Evolutionary conservation across 2,329 filamentous ascomycete genomes (phyloP).

Genomic region (Blastomyces gilchristii): DNA sequence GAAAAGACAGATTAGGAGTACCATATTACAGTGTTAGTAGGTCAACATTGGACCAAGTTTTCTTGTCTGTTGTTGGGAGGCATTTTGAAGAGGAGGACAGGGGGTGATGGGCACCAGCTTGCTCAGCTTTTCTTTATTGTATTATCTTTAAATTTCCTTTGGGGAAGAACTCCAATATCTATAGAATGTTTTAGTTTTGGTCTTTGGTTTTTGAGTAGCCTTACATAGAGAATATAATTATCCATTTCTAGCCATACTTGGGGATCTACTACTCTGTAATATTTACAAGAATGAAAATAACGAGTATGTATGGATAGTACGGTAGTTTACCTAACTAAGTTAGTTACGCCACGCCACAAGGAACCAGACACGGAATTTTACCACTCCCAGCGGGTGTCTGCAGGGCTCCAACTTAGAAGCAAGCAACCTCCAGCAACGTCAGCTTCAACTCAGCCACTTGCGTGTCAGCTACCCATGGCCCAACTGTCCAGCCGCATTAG

Average conservation of each 20-base stretch:
- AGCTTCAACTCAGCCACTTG: not conserved
- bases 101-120: not conserved
- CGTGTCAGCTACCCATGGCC: not conserved
- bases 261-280: no score
- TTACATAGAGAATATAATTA: no score
- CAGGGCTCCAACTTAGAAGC: no score
- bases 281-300: not conserved
- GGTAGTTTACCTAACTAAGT: not conserved
- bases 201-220: no score
- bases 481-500: not conserved
- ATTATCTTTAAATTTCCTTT: not conserved
- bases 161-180: not conserved
- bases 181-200: not conserved
- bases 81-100: constrained; percentile 58
- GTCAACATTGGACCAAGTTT: constrained; percentile 84
- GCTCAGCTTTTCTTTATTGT: not conserved
- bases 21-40: constrained; percentile 81
- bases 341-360: not conserved
- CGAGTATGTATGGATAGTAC: no score
- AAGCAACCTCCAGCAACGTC: not conserved
- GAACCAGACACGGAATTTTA: not conserved
- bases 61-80: constrained; percentile 70
- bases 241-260: no score
- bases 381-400: no score
- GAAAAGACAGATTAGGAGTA: constrained; percentile 58